Evolutionary conservation across 257 asterid species (phyloP), one percentile per base, ranked within the genome.

Genomic region (Capsicum chinense): DNA sequence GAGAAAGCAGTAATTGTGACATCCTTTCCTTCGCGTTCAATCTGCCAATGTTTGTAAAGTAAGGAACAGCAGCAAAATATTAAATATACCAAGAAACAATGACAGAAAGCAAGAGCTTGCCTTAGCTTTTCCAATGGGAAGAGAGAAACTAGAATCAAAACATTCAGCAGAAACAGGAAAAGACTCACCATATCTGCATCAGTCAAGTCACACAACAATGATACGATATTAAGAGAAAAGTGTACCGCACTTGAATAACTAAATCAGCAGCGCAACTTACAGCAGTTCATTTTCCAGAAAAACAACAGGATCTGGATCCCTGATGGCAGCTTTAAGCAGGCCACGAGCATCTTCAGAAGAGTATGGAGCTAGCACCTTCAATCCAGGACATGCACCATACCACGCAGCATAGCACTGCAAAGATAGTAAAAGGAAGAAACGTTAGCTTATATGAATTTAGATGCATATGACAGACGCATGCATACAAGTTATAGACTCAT

Each of bases 271-370:
- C 17, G 62, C 14, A 11, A 87, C 97, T 85, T 82, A 95, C 99
- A 93, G 86, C 90, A 94, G 80, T 89, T 95, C 99, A 84, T 95
- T 95, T 89, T 95, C 99, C 15, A 94, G 97, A 88, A 95, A 92
- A 19, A 95, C 91, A 70, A 94, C 97, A 37, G 99, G 98, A 79
- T 95, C 99, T 21, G 98, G 98, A 87, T 95, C 99, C 90, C 98
- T 94, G 58, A 95, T 95, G 63, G 99, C 99, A 84, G 98, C 97
- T 91, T 95, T 94, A 47, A 95, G 95, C 74, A 95, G 91, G 47
- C 99, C 99, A 79, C 98, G 97, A 57, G 98, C 97, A 90, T 95
- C 99, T 89, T 95, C 99, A 21, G 98, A 86, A 71, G 97, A 92
- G 85, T 93, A 95, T n/a, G 98, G 99, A 57, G 93, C 89, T 83